Conservation (phyloP, 768 basidiomycete species). For the Dacryopinax spathularia region DNA sequence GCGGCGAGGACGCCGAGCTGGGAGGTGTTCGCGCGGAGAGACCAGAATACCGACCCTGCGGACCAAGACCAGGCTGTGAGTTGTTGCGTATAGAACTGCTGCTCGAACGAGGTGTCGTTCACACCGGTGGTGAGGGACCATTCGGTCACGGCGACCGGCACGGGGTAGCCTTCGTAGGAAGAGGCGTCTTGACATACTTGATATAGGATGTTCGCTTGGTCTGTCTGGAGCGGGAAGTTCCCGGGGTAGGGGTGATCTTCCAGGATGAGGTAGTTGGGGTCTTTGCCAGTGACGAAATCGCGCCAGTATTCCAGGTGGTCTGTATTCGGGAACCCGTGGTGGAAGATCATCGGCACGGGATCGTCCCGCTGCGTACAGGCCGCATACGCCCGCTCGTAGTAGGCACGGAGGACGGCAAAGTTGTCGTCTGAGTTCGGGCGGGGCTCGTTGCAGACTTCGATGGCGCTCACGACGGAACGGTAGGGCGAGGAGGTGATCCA, state of each 20-base stretch:
- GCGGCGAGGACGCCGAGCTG: background rate
- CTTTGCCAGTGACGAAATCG: conserved; percentile 13
- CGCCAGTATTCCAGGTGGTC: conserved; percentile 7
- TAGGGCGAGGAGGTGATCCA: conserved; percentile 16
- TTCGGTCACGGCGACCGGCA: conserved; percentile 11
- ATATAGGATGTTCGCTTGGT: conserved; percentile 10
- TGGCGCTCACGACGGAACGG: conserved; percentile 15
- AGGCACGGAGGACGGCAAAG: conserved; percentile 15
- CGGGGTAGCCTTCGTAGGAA: conserved; percentile 10
- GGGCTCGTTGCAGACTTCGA: conserved; percentile 11
- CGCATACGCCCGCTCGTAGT: conserved; percentile 5
- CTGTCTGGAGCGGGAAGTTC: conserved; percentile 15
- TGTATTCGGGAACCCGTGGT: conserved; percentile 11
- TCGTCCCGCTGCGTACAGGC: background rate
- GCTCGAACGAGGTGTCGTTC: conserved; percentile 15
- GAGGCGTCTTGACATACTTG: conserved; percentile 15
- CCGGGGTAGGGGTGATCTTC: conserved; percentile 13
- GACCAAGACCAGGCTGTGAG: conserved; percentile 16
- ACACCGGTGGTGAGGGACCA: conserved; percentile 14
- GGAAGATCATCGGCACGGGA: conserved; percentile 11
- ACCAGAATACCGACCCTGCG: conserved; percentile 10
- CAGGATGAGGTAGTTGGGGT: conserved; percentile 11
- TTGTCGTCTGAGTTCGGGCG: background rate
- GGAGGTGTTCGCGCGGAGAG: background rate
- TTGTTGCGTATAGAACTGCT: conserved; percentile 16